Evolutionary conservation across 2,329 filamentous ascomycete species (phyloP).

Genomic region (Aspergillus awamori): DNA sequence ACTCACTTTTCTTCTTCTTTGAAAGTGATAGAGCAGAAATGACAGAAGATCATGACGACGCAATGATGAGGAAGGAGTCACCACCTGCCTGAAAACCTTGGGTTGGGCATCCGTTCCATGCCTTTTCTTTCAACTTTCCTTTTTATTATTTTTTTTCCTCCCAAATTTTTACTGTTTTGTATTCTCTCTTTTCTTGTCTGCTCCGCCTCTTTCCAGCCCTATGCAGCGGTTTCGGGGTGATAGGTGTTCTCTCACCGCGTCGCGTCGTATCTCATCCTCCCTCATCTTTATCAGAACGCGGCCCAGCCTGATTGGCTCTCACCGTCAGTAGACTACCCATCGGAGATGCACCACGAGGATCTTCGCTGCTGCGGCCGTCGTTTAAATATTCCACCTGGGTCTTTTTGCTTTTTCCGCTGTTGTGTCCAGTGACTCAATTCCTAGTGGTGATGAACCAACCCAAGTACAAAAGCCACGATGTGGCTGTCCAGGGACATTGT

Average conservation of each 20-base stretch:
- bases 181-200: not conserved
- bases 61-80: slow-evolving; percentile 1
- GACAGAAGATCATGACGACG: slow-evolving; percentile 8
- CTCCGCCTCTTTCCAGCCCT: slow-evolving; percentile 1
- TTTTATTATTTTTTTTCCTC: not conserved
- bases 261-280: not conserved
- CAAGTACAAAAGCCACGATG: not conserved
- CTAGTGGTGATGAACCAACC: too few species aligned
- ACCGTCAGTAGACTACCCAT: not conserved
- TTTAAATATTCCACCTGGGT: slow-evolving; percentile 7
- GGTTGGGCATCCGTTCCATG: slow-evolving; percentile 6
- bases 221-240: not conserved
- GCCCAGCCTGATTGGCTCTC: slow-evolving; percentile 6
- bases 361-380: slow-evolving; percentile 3
- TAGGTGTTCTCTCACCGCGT: not conserved
- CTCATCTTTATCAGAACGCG: slow-evolving; percentile 4
- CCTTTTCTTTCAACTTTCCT: not conserved
- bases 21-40: not conserved
- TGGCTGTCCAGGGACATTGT: not conserved
- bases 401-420: slow-evolving; percentile 3
- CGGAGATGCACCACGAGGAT: slow-evolving; percentile 1
- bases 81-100: not conserved
- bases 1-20: not conserved
- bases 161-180: not conserved
- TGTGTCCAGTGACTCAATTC: not conserved